phyloP scores from a whole-genome alignment of 805 yeast species.

The Candida easanensis region DNA sequence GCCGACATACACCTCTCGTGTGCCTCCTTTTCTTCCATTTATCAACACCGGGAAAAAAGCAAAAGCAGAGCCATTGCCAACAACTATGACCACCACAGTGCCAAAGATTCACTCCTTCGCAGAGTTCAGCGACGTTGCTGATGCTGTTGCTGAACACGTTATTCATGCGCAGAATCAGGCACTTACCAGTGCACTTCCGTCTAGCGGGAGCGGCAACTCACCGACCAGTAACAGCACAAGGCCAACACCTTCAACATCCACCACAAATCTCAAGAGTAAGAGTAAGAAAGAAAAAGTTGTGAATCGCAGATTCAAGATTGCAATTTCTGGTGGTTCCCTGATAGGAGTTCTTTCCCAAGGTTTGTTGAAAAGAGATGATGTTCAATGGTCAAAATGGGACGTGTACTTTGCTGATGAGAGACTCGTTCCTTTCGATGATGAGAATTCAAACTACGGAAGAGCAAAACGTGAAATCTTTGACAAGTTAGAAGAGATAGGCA shows the following conservation, averaged over 20 bases:
- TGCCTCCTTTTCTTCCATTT: neutral
- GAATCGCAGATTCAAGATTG: slow-evolving; percentile 77
- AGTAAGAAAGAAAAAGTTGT: slow-evolving; percentile 31
- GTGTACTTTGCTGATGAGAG: slow-evolving; percentile 96
- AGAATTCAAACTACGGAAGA: slow-evolving; percentile 86
- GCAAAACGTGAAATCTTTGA: slow-evolving; percentile 83
- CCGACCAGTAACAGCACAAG: slow-evolving; percentile 15
- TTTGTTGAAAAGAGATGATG: slow-evolving; percentile 66
- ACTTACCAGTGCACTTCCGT: slow-evolving; percentile 17
- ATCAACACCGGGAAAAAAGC: neutral
- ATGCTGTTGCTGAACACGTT: slow-evolving; percentile 94
- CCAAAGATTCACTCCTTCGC: slow-evolving; percentile 93
- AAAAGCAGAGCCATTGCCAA: neutral
- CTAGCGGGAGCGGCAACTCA: slow-evolving; percentile 17
- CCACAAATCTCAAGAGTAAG: slow-evolving; percentile 15
- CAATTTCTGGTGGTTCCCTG: slow-evolving; percentile 90
- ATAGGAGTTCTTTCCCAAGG: slow-evolving; percentile 87
- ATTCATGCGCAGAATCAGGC: slow-evolving; percentile 77
- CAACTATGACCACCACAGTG: slow-evolving; percentile 81
- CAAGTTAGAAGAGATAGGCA: slow-evolving; percentile 37
- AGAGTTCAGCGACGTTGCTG: slow-evolving; percentile 86
- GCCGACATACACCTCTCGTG: neutral
- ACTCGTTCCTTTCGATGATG: slow-evolving; percentile 80
- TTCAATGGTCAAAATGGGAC: slow-evolving; percentile 94
- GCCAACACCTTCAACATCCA: slow-evolving; percentile 16